Base-by-base conservation (phyloP, 192 early-diverging fungal species). In the Entophlyctis luteolus region DNA sequence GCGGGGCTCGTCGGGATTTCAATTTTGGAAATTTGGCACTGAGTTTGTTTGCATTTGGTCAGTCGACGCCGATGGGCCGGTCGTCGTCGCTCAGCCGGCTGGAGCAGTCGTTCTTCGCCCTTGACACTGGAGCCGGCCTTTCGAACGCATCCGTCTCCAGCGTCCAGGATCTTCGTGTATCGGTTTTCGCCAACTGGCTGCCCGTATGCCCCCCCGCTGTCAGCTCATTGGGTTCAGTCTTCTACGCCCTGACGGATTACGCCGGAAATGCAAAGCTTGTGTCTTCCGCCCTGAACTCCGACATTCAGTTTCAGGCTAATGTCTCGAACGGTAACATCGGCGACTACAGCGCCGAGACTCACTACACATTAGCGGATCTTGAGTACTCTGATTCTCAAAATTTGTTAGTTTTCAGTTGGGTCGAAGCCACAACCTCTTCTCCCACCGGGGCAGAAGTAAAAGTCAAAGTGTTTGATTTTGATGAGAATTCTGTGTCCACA, bases 121-220 rank as follows among this genome's bases (percentile, higher is more conserved):
- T n/a, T n/a, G n/a, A n/a, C n/a, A n/a, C n/a, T n/a, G n/a, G n/a
- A n/a, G n/a, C n/a, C n/a, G n/a, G n/a, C n/a, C n/a, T n/a, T n/a
- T n/a, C n/a, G n/a, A n/a, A n/a, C n/a, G n/a, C n/a, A n/a, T n/a
- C n/a, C n/a, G n/a, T n/a, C n/a, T n/a, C n/a, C n/a, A n/a, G n/a
- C n/a, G n/a, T n/a, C n/a, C n/a, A n/a, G n/a, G 47, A 63, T 6
- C 46, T 63, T n/a, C 18, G 28, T 32, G 18, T 31, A 10, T 6
- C 23, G 2, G 29, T 63, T 10, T 63, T 31, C 60, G 60, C 47
- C 42, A 63, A 63, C 48, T 49, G 42, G 42, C n/a, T 29, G 10
- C 42, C 47, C 18, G n/a, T 63, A 6, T 63, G 60, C 27, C 4
- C 60, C 14, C 46, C 60, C 16, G 47, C 36, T 12, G 27, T 63